These are phyloP conservation scores for Neonectria magnoliae DNA, from an alignment of 2,329 filamentous ascomycete species.

Conservation along the genomic window DNA sequence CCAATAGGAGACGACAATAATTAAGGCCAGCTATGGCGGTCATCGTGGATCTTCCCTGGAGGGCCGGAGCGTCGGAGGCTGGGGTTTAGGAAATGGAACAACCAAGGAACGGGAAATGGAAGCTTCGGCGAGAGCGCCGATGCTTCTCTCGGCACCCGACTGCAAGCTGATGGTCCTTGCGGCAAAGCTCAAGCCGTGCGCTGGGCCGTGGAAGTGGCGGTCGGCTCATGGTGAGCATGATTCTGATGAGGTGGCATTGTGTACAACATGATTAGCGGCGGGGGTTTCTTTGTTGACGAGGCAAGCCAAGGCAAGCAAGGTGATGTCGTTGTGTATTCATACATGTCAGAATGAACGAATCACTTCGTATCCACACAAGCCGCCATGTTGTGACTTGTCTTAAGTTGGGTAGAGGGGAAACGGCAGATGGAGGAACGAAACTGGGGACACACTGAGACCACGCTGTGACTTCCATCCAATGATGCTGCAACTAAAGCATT, in stretches of 20 bases:
- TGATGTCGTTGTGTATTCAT: conserved; percentile 17
- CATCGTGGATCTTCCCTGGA: conserved; percentile 7
- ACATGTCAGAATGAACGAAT: not conserved
- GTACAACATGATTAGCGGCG: conserved; percentile 26
- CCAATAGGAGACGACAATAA: conserved; percentile 5
- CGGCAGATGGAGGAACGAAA: not conserved
- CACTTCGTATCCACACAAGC: not conserved
- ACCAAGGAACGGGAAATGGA: not conserved
- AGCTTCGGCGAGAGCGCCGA: conserved; percentile 23
- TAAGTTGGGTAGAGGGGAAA: not conserved
- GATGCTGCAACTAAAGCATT: not conserved
- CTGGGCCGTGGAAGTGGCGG: conserved; percentile 37
- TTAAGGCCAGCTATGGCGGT: not conserved
- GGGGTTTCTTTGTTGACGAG: not conserved
- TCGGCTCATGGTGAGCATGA: conserved; percentile 38
- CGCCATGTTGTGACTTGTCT: conserved; percentile 12
- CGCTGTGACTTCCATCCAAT: not conserved
- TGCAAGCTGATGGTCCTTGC: conserved; percentile 27
- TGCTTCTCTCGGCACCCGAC: conserved; percentile 27
- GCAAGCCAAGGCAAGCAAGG: not conserved
- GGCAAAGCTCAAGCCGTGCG: conserved; percentile 34
- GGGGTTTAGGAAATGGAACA: conserved; percentile 8
- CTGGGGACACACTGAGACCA: not conserved
- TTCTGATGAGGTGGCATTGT: conserved; percentile 28
- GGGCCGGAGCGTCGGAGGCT: not conserved